Base-by-base conservation (phyloP, 2,329 filamentous ascomycete species). In the Sporothrix euskadiensis region DNA sequence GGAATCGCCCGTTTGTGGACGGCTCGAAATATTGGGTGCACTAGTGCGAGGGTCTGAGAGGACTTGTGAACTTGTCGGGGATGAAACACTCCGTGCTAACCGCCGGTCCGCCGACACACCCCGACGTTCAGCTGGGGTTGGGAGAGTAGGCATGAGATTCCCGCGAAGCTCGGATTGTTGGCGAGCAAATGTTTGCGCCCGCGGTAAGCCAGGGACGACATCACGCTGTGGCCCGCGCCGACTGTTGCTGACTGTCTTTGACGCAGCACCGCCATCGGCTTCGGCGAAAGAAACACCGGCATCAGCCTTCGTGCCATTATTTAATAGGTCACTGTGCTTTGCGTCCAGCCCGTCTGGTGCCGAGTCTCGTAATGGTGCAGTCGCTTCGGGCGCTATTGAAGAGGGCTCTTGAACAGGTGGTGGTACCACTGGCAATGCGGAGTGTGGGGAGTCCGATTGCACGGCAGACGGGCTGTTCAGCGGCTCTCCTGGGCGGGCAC, bases 151-250 rank as follows among this genome's bases (percentile, higher is more conserved):
- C 74, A 91, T 85, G 71, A 97, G 85, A 78, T 90, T 91, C 77
- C 92, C 89, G 77, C 94, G 88, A 75, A 88, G 87, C 82, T 97
- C 94, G 39, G 93, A 95, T 80, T 92, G 88, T 81, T 95, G 93
- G 78, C 94, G 89, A 81, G 90, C 92, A 82, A 97, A 94, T 0
- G 93, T 97, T 78, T 91, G 89, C 4, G 90, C 85, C 68, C 93
- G 88, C 54, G 94, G 93, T 52, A 97, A 83, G 19, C 91, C 91
- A 22, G 94, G 91, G 19, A 94, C 89, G n/a, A 94, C 92, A 78
- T 87, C 89, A 77, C 88, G 82, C 41, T 84, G 84, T 74, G 82
- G 80, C n/a, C 44, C 66, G 74, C 84, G 84, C 71, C 83, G 83
- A 30, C 83, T 81, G 44, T 32, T 70, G 26, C 72, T 61, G 4